Conservation (phyloP, 2,329 filamentous ascomycete genomes). For the Teratosphaeria zuluensis region DNA sequence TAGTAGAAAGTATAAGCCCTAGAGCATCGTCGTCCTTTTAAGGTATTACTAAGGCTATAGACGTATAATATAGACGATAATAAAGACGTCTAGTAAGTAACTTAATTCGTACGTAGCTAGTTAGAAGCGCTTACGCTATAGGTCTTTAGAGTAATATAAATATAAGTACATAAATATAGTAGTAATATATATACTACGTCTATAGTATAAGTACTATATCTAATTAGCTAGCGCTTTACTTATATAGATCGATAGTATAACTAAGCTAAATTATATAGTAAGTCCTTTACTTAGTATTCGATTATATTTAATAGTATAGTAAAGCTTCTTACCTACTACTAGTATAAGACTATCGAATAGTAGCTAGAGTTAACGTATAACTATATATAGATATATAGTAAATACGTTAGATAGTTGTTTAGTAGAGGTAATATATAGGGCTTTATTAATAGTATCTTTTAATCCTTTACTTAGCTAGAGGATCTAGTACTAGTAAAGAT, state of each 20-base stretch:
- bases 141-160: not conserved
- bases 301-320: not conserved
- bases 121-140: no score
- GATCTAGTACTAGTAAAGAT: no score
- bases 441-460: no score
- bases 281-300: not conserved
- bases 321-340: not conserved
- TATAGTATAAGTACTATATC: not conserved
- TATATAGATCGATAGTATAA: not conserved
- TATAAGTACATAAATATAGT: not conserved
- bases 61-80: no score
- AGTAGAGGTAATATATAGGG: no score
- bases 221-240: not conserved
- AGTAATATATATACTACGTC: not conserved
- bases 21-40: no score
- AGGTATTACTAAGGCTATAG: no score
- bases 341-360: not conserved
- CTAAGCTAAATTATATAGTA: not conserved
- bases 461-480: no score
- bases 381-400: not conserved
- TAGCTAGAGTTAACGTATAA: not conserved
- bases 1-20: no score
- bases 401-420: not conserved
- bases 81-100: no score
- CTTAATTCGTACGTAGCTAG: no score